A percentile compares a stretch with the other conserved stretches of the same genome.
phyloP scores from a whole-genome alignment of 345 rosid species.

The Populus deltoides region DNA sequence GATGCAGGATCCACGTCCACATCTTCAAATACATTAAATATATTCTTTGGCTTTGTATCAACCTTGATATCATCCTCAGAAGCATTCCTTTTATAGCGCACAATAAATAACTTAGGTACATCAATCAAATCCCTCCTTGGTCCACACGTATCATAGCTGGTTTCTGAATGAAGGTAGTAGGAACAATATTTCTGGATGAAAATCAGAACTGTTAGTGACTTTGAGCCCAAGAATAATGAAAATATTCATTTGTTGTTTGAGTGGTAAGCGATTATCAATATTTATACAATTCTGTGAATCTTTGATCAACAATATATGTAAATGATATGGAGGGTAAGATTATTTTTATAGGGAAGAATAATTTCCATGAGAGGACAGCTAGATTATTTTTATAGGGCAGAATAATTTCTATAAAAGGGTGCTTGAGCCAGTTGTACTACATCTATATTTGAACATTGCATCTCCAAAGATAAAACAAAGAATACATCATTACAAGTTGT shows the following conservation, averaged over 20 bases:
- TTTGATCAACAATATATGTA: not conserved
- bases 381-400: too few relatives aligned
- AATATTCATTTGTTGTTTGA: not conserved
- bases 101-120: constrained; percentile 70
- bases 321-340: not conserved
- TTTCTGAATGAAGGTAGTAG: constrained; percentile 80
- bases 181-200: constrained; percentile 74
- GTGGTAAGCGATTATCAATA: too few relatives aligned
- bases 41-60: constrained; percentile 47
- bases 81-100: constrained; percentile 76
- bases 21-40: constrained; percentile 48
- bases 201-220: constrained; percentile 10
- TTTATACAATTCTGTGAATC: not conserved
- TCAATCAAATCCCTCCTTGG: constrained; percentile 67
- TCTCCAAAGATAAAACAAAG: too few relatives aligned
- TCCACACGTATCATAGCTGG: constrained; percentile 85
- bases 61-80: constrained; percentile 42
- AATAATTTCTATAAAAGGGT: too few relatives aligned
- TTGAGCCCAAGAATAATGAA: not conserved
- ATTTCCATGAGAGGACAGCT: too few relatives aligned
- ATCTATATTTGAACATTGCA: too few relatives aligned
- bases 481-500: too few relatives aligned
- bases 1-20: constrained; percentile 76
- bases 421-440: too few relatives aligned
- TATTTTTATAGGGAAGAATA: too few relatives aligned